Evolutionary conservation across 768 basidiomycete species (phyloP).

Genomic region (Coprinopsis strossmayeri): DNA sequence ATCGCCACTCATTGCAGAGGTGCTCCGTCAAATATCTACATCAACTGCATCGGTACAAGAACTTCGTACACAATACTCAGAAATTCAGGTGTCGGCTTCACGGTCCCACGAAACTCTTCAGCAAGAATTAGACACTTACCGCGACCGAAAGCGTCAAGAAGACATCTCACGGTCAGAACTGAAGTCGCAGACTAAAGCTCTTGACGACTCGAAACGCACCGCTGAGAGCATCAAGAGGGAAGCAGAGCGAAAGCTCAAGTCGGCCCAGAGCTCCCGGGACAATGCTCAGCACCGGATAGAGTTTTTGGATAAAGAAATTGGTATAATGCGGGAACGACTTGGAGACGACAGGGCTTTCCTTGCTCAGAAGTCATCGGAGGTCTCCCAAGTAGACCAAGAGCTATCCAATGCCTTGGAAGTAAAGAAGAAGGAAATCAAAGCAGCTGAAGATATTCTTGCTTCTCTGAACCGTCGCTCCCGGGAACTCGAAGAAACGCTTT

Average conservation of each 20-base stretch:
- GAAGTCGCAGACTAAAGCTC: slow-evolving; percentile 72
- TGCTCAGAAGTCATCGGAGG: slow-evolving; percentile 33
- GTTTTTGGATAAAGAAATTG: slow-evolving; percentile 56
- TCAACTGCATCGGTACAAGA: slow-evolving; percentile 60
- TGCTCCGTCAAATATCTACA: slow-evolving; percentile 65
- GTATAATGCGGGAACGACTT: slow-evolving; percentile 45
- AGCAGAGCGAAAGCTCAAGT: slow-evolving; percentile 81
- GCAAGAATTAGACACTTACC: slow-evolving; percentile 63
- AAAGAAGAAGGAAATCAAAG: slow-evolving; percentile 55
- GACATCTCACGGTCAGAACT: slow-evolving; percentile 73
- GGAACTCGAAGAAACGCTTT: slow-evolving; percentile 68
- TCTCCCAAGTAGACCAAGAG: slow-evolving; percentile 49
- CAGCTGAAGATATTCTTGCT: slow-evolving; percentile 60
- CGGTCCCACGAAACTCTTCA: slow-evolving; percentile 64
- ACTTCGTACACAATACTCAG: slow-evolving; percentile 61
- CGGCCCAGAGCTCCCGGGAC: slow-evolving; percentile 58
- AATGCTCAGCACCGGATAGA: slow-evolving; percentile 52
- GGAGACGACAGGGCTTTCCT: slow-evolving; percentile 49
- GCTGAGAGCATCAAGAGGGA: slow-evolving; percentile 80
- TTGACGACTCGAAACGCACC: slow-evolving; percentile 82
- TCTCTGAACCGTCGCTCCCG: slow-evolving; percentile 59
- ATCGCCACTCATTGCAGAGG: slow-evolving; percentile 65
- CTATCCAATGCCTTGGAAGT: slow-evolving; percentile 43
- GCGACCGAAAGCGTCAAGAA: slow-evolving; percentile 75
- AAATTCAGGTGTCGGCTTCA: slow-evolving; percentile 48